Base-by-base conservation (phyloP, 2,329 filamentous ascomycete genomes). In the Endoconidiophora laricicola region DNA sequence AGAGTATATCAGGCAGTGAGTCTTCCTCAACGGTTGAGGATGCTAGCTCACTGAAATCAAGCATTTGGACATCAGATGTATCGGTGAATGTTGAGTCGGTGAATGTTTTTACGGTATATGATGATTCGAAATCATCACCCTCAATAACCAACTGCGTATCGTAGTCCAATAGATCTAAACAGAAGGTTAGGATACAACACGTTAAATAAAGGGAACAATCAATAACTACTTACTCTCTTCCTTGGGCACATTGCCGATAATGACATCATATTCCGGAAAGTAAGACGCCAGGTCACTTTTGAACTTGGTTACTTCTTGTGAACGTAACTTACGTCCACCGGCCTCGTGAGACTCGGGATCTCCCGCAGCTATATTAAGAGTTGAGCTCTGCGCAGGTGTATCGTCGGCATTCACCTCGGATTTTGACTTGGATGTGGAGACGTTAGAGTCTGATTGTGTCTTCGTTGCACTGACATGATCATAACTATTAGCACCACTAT, bases 211-310 rank as follows among this genome's bases (percentile, higher is more conserved):
- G 20, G 10, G 2, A 39, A 20, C 12, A 48, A 6, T 18, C 7
- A 26, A 6, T 23, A 18, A 37, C 6, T 38, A 70, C 76, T 62
- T 73, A 88, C 87, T 81, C 58, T 81, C 71, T 65, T 88, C 81
- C 58, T 82, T 82, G 38, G 80, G 77, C 55, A 86, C 81, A 61
- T 93, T 85, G 55, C 85, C 87, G 66, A 96, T 86, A 57, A 95
- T 77, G 62, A 94, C 86, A 65, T 95, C 88, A 64, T 94, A 96
- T 60, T 93, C 88, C 48, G 84, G 80, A 60, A 96, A 95, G 66
- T 94, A 96, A 44, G 79, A 76, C 37, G 87, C 81, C 54, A 96
- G 72, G 61, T 95, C 88, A 65, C 87, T 95, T 71, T 93, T 94
- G 66, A 87, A 81, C 57, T 86, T 75, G 47, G 81, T 81, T 9